Conservation (phyloP, 2,329 filamentous ascomycete species). For the Xylaria sp. region DNA sequence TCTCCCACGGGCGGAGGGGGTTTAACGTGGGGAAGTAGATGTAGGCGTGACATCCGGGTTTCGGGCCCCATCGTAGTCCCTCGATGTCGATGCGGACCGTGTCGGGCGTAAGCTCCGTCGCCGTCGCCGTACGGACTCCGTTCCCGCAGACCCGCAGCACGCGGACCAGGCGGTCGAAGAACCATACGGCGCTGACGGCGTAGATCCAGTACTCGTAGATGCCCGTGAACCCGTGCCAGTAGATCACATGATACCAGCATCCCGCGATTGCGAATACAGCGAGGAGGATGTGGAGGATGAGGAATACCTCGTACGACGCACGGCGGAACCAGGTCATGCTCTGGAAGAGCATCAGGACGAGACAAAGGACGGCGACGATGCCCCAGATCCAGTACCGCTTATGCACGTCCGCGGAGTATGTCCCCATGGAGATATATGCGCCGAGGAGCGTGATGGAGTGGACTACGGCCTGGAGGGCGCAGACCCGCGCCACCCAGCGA, state of each 20-base stretch:
- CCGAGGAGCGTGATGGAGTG: constrained; percentile 30
- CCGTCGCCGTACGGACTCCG: constrained; percentile 41
- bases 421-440: constrained; percentile 26
- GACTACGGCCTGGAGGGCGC: constrained; percentile 30
- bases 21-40: constrained; percentile 53
- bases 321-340: constrained; percentile 32
- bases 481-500: constrained; percentile 36
- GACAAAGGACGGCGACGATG: constrained; percentile 38
- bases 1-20: constrained; percentile 50
- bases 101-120: constrained; percentile 40
- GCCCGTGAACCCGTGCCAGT: constrained; percentile 7
- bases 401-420: constrained; percentile 22
- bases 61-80: constrained; percentile 39
- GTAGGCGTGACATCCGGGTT: constrained; percentile 44
- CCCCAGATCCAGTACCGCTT: constrained; percentile 43
- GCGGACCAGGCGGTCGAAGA: constrained; percentile 48
- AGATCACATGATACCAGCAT: constrained; percentile 41
- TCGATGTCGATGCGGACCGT: constrained; percentile 47
- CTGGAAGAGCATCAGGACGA: constrained; percentile 32
- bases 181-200: constrained; percentile 33
- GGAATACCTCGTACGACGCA: constrained; percentile 23
- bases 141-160: constrained; percentile 42
- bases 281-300: constrained; percentile 19
- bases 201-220: constrained; percentile 27
- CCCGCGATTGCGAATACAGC: constrained; percentile 22